A percentile compares a stretch with the other conserved stretches of the same genome.
These are phyloP conservation scores for Mucor piriformis DNA, from an alignment of 371 early-diverging fungal species.

Conservation along the genomic window DNA sequence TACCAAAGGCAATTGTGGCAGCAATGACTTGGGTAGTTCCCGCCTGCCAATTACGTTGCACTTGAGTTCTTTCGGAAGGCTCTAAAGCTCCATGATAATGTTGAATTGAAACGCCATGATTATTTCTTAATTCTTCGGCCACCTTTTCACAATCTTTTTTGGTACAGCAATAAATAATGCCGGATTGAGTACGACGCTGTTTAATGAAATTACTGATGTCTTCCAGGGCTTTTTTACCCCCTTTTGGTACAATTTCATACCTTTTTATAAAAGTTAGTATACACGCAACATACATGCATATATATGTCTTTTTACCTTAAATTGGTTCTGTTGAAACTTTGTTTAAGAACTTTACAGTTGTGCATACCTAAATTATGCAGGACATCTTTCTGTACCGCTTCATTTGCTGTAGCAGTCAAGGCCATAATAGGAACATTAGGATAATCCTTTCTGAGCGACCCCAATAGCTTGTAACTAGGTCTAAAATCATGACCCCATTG, in stretches of 20 bases:
- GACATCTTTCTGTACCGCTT: conserved; percentile 84
- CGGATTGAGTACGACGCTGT: conserved; percentile 75
- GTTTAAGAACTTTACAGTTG: conserved; percentile 71
- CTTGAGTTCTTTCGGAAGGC: conserved; percentile 78
- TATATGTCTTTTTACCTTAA: conserved; percentile 43
- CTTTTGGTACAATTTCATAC: conserved; percentile 78
- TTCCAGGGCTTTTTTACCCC: conserved; percentile 53
- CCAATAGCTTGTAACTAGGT: conserved; percentile 80
- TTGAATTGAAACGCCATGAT: conserved; percentile 55
- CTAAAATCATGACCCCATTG: conserved; percentile 99
- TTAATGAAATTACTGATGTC: conserved; percentile 86
- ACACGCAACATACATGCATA: background rate
- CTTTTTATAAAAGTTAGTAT: conserved; percentile 8
- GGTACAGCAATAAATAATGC: conserved; percentile 97
- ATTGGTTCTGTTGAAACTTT: conserved; percentile 92
- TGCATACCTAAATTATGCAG: conserved; percentile 69
- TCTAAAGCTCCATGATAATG: conserved; percentile 93
- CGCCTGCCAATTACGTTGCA: conserved; percentile 90
- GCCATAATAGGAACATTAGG: conserved; percentile 95
- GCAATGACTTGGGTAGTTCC: conserved; percentile 89
- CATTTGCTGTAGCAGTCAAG: conserved; percentile 98
- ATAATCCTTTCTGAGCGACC: conserved; percentile 64
- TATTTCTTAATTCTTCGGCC: conserved; percentile 64
- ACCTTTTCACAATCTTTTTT: conserved; percentile 90
- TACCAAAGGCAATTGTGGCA: conserved; percentile 99